Base-by-base conservation (phyloP, 148 eudicot genomes). In the Talinum fruticosum region DNA sequence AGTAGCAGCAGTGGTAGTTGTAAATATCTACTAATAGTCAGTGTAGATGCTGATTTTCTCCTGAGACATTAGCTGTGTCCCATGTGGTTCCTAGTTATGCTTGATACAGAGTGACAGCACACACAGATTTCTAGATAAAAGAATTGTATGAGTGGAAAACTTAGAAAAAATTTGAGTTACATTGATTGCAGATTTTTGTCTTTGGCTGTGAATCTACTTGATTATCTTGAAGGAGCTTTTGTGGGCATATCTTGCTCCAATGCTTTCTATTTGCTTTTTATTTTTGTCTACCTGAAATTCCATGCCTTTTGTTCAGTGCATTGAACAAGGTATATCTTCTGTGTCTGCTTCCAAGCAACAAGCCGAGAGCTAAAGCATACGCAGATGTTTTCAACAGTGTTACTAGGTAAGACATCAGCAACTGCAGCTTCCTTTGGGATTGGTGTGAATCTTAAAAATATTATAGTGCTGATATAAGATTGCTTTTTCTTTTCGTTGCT, bases 291-390 rank as follows among this genome's bases (percentile, higher is more conserved):
- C 47, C 75, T 37, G 4, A 85, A 0, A 45, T 8, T 73, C 37
- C 16, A 8, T 78, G 53, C 59, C 34, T 59, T 76, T 72, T 76
- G 21, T 29, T 66, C 84, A 93, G 98, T 89, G 94, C 82, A 93
- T 93, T 53, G 97, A 93, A 86, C 87, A 92, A 79, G 97, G 98
- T 53, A 87, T 83, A 85, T 79, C 97, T 54, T 76, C 86, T 12
- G 87, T 71, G 75, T 78, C 86, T n/a, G 37, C 74, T 26, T 41
- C 83, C 75, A 71, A 65, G 79, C 87, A 79, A 74, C 80, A 78
- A 45, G 81, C 72, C 33, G 71, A 79, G 75, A 80, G 69, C 71
- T 79, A 87, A 81, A 69, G 16, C 82, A 8, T 73, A 14, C 28
- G 77, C 73, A 61, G 75, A 59, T 79, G 59, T 70, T 33, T 24